Evolutionary conservation across 352 stramenopile species (phyloP).

Genomic region (Phytophthora niederhauseri): DNA sequence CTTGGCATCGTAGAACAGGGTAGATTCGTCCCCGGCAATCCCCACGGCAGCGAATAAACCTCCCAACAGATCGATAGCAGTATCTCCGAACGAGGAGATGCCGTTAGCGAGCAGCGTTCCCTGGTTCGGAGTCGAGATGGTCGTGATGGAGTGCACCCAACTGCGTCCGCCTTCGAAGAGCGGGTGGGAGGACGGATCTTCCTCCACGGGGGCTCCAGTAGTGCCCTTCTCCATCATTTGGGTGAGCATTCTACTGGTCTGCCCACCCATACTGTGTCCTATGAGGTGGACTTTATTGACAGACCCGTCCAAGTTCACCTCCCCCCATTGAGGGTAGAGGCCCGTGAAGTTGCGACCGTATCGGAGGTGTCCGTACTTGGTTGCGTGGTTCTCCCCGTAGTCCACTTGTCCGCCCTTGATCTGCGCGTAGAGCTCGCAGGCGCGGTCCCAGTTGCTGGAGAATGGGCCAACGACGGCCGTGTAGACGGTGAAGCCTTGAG

Average conservation of each 20-base stretch:
- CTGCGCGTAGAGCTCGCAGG: constrained; percentile 56
- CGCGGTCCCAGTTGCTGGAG: constrained; percentile 22
- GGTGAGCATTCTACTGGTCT: constrained; percentile 67
- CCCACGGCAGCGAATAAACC: constrained; percentile 11
- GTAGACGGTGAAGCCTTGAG: constrained; percentile 9
- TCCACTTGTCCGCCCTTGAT: constrained; percentile 53
- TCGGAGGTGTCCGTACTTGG: constrained; percentile 27
- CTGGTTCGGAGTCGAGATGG: constrained; percentile 49
- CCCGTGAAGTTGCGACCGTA: constrained; percentile 44
- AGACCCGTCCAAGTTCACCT: constrained; percentile 34
- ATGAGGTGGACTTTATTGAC: constrained; percentile 63
- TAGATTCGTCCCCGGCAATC: constrained; percentile 1
- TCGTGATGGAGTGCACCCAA: constrained; percentile 64
- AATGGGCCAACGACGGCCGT: not conserved
- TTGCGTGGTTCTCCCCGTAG: constrained; percentile 47
- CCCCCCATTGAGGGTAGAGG: constrained; percentile 54
- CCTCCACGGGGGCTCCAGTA: constrained; percentile 23
- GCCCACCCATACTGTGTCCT: constrained; percentile 74
- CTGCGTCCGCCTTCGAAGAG: constrained; percentile 48
- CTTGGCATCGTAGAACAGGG: constrained; percentile 40
- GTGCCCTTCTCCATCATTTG: constrained; percentile 52
- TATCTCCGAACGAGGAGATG: constrained; percentile 32
- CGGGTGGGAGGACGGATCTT: constrained; percentile 17
- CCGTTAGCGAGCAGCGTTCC: constrained; percentile 45
- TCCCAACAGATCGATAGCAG: constrained; percentile 19